phyloP scores from a whole-genome alignment of 331 rosid species.

The Spiraea crenata region DNA sequence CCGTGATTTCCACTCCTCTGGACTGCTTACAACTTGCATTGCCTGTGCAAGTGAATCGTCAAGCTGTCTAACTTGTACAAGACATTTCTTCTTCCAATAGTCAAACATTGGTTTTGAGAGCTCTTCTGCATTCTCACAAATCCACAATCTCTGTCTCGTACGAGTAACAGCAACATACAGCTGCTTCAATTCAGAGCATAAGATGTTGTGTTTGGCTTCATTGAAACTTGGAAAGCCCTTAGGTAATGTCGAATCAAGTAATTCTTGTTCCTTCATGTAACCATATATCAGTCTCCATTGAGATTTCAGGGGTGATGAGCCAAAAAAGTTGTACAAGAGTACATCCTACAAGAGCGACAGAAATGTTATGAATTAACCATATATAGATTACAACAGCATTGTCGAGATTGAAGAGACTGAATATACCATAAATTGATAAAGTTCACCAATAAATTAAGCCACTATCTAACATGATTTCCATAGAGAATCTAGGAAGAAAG shows the following conservation, averaged over 20 bases:
- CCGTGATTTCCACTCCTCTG: slow-evolving; percentile 30
- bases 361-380: background rate
- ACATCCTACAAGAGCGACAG: slow-evolving; percentile 27
- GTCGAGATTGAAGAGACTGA: background rate
- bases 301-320: slow-evolving; percentile 31
- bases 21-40: slow-evolving; percentile 27
- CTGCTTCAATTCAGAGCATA: slow-evolving; percentile 40
- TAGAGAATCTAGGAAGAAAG: background rate
- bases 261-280: slow-evolving; percentile 29
- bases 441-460: background rate
- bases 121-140: slow-evolving; percentile 28
- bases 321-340: slow-evolving; percentile 37
- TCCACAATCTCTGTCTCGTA: slow-evolving; percentile 31
- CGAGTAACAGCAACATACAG: slow-evolving; percentile 36
- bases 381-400: background rate
- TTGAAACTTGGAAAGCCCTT: slow-evolving; percentile 21
- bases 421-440: too few relatives aligned
- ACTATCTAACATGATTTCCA: background rate
- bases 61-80: slow-evolving; percentile 26
- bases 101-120: slow-evolving; percentile 28
- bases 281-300: slow-evolving; percentile 34
- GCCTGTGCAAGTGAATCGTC: slow-evolving; percentile 16
- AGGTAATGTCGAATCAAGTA: slow-evolving; percentile 15
- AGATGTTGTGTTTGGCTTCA: slow-evolving; percentile 14
- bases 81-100: slow-evolving; percentile 30